Evolutionary conservation across 148 eudicot genomes (phyloP), one percentile per base, ranked within the genome.

Genomic region (Vaccinium vitisidaea): DNA sequence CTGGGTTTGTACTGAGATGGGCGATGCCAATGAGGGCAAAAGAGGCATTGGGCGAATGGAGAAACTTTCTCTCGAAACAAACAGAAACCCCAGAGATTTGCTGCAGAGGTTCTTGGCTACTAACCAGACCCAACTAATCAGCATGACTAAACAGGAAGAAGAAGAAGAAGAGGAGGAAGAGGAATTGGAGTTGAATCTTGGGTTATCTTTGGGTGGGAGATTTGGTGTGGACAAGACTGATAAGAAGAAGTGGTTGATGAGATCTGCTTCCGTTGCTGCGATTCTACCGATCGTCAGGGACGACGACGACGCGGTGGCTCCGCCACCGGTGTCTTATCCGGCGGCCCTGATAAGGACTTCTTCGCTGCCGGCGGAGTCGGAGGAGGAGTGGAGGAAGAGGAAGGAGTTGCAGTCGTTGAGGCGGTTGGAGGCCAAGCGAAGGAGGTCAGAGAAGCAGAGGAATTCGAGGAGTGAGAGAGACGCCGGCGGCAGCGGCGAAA

Each of bases 351-450:
- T 84, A 55, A 92, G 99, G 88, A 93, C 99, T 1, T 77, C 97
- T 0, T 96, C 99, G 13, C 83, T 96, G 74, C 99, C 99, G 23
- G 92, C 87, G 39, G 95, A 85, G 92, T 91, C 94, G 6, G 99
- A 93, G 91, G 94, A 91, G 84, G 95, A 94, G 84, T 96, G 97
- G 98, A 84, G 95, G 91, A 92, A 92, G 90, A 92, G 98, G 90
- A 96, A 94, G 87, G 99, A 93, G 90, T 48, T 95, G 88, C 98
- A 94, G 88, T 93, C 90, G 48, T 84, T 92, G 90, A 90, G 99
- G 78, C 84, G 99, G 82, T 85, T 93, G 95, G 99, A 92, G 86
- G 99, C 99, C 6, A 96, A 94, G 86, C 85, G 97, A 71, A 89
- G 98, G 81, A 86, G 98, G 82, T 92, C 93, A 3, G 98, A 95